Percentiles rank a stretch among this genome's conserved stretches.
These are phyloP conservation scores for Platanthera guangdongensis DNA, from an alignment of 106 monocot species.

Conservation along the genomic window DNA sequence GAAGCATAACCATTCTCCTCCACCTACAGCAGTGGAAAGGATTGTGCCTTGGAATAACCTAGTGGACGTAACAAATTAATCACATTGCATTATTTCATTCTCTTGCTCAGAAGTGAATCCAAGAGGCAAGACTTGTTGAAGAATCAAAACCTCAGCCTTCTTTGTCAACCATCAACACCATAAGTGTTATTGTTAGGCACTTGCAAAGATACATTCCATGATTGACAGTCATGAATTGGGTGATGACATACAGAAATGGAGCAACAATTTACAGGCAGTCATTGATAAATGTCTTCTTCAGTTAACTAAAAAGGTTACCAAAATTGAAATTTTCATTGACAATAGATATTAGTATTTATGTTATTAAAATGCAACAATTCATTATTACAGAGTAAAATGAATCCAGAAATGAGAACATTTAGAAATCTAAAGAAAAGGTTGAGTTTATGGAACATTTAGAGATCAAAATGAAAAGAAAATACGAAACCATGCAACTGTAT, in stretches of 20 bases:
- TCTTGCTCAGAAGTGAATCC: conserved; percentile 35
- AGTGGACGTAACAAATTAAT: conserved; percentile 9
- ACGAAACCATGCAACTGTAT: no score
- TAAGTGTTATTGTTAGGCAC: conserved; percentile 71
- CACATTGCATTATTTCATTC: neutral
- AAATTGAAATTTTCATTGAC: neutral
- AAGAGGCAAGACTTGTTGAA: conserved; percentile 40
- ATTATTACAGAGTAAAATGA: no score
- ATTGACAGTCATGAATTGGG: conserved; percentile 18
- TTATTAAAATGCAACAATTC: no score
- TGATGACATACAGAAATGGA: conserved; percentile 34
- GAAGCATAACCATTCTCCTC: no score
- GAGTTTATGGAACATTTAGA: no score
- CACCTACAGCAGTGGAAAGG: no score
- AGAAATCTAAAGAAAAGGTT: no score
- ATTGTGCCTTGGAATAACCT: no score
- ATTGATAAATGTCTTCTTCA: conserved; percentile 69
- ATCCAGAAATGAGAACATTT: no score
- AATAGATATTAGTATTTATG: no score
- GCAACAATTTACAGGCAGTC: conserved; percentile 36
- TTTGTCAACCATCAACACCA: conserved; percentile 47
- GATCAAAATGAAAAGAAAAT: no score
- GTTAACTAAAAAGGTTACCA: conserved; percentile 64
- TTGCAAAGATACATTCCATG: conserved; percentile 45
- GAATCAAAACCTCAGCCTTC: conserved; percentile 56